phyloP scores from a whole-genome alignment of 1,284 basidiomycete genomes.

The Lentinula novae-zelandiae region DNA sequence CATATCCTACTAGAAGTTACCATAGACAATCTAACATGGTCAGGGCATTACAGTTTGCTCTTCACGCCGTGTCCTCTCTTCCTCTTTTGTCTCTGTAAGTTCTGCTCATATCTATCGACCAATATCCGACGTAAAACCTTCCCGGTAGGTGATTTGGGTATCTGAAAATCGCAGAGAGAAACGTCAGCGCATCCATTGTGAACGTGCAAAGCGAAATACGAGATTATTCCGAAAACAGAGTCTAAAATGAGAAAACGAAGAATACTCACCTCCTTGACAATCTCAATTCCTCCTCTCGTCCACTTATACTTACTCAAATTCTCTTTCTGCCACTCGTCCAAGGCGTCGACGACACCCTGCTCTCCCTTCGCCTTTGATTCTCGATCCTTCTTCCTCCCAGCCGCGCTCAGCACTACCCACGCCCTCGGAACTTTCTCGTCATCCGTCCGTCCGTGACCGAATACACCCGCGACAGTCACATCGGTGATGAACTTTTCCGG shows the following conservation, averaged over 20 bases:
- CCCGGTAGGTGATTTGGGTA: constrained; percentile 66
- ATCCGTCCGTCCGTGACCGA: constrained; percentile 51
- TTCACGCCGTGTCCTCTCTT: constrained; percentile 19
- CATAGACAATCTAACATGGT: neutral
- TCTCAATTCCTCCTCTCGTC: constrained; percentile 62
- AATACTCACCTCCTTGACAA: constrained; percentile 53
- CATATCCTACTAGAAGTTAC: too few species aligned
- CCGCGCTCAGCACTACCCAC: constrained; percentile 63
- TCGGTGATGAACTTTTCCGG: constrained; percentile 58
- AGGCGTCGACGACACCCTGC: constrained; percentile 35
- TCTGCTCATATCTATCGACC: constrained; percentile 51
- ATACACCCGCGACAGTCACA: constrained; percentile 66
- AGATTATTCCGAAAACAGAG: neutral
- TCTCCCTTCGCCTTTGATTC: constrained; percentile 35
- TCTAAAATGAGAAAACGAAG: neutral
- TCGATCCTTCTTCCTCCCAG: constrained; percentile 43
- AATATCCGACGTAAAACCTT: constrained; percentile 59
- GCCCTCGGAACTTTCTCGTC: constrained; percentile 71
- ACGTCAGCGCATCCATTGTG: neutral
- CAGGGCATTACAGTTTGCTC: constrained; percentile 27
- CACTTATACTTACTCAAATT: constrained; percentile 69
- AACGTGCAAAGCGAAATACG: too few species aligned
- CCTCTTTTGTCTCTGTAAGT: constrained; percentile 16
- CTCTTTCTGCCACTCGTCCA: constrained; percentile 58
- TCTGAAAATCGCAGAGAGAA: neutral